Evolutionary conservation across 768 basidiomycete genomes (phyloP).

Genomic region (Russula abietina): DNA sequence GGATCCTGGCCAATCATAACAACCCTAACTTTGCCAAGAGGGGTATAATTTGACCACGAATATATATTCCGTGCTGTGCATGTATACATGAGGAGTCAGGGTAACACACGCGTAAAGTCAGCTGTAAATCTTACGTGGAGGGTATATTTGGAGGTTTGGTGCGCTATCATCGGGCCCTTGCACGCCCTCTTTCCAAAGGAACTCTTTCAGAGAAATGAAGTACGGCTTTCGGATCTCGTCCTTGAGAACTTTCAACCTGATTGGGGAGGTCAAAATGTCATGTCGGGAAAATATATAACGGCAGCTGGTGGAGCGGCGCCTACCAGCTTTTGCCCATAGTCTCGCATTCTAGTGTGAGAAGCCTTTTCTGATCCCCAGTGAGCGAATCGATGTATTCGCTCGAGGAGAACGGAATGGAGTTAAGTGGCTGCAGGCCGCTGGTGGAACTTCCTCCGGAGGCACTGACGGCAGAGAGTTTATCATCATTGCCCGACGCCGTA

Average conservation of each 20-base stretch:
- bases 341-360: slow-evolving; percentile 64
- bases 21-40: slow-evolving; percentile 75
- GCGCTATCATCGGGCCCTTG: slow-evolving; percentile 44
- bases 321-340: slow-evolving; percentile 72
- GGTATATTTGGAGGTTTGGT: slow-evolving; percentile 59
- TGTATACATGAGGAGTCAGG: background rate
- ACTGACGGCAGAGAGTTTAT: slow-evolving; percentile 4
- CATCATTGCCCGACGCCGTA: slow-evolving; percentile 3
- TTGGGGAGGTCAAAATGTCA: background rate
- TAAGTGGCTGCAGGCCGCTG: slow-evolving; percentile 36
- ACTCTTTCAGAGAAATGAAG: slow-evolving; percentile 65
- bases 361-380: slow-evolving; percentile 48
- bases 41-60: slow-evolving; percentile 80
- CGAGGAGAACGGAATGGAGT: slow-evolving; percentile 65
- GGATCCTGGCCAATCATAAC: slow-evolving; percentile 92
- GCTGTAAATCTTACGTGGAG: slow-evolving; percentile 51
- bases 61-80: slow-evolving; percentile 74
- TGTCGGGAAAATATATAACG: background rate
- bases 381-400: slow-evolving; percentile 47
- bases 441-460: background rate
- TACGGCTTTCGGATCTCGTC: slow-evolving; percentile 73
- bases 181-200: slow-evolving; percentile 61
- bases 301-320: slow-evolving; percentile 21
- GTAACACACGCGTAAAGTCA: background rate
- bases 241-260: slow-evolving; percentile 67